phyloP scores from a whole-genome alignment of 1,284 basidiomycete species.

The Chiua sp. region DNA sequence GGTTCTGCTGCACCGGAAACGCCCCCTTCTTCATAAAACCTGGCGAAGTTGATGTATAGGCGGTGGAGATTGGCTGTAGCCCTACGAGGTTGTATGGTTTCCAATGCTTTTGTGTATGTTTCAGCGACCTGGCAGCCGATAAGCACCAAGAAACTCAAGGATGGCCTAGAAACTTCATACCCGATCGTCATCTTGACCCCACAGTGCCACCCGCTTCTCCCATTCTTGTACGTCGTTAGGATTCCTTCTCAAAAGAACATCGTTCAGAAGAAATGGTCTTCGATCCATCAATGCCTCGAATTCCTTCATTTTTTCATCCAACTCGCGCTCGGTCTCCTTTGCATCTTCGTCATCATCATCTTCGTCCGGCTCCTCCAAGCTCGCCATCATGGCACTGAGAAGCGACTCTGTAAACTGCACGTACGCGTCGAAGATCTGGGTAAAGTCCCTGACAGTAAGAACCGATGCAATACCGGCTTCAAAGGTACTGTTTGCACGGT shows the following conservation, averaged over 20 bases:
- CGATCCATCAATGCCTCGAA: conserved; percentile 97
- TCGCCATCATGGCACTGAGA: conserved; percentile 92
- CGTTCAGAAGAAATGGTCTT: conserved; percentile 95
- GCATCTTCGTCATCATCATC: conserved; percentile 81
- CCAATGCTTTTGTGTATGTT: conserved; percentile 90
- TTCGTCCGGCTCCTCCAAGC: conserved; percentile 68
- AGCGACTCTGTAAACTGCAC: conserved; percentile 94
- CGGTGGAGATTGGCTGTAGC: conserved; percentile 93
- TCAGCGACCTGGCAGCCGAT: conserved; percentile 73
- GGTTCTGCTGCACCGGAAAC: conserved; percentile 76
- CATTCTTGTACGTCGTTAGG: conserved; percentile 99
- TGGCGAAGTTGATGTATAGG: conserved; percentile 95
- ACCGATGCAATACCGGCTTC: conserved; percentile 87
- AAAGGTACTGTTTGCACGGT: conserved; percentile 86
- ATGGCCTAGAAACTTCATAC: conserved; percentile 40
- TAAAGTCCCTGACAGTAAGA: conserved; percentile 96
- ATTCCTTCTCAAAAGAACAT: conserved; percentile 93
- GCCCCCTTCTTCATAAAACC: conserved; percentile 97
- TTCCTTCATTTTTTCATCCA: conserved; percentile 90
- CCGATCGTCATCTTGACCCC: conserved; percentile 93
- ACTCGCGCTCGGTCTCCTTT: conserved; percentile 82
- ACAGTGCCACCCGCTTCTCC: conserved; percentile 97
- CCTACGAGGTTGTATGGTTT: conserved; percentile 89
- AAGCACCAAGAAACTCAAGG: conserved; percentile 5
- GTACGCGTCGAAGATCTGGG: conserved; percentile 98